Percentiles rank a stretch among this genome's conserved stretches.
These are phyloP conservation scores for Penicillium hordei DNA, from an alignment of 2,329 filamentous ascomycete genomes.

Conservation along the genomic window DNA sequence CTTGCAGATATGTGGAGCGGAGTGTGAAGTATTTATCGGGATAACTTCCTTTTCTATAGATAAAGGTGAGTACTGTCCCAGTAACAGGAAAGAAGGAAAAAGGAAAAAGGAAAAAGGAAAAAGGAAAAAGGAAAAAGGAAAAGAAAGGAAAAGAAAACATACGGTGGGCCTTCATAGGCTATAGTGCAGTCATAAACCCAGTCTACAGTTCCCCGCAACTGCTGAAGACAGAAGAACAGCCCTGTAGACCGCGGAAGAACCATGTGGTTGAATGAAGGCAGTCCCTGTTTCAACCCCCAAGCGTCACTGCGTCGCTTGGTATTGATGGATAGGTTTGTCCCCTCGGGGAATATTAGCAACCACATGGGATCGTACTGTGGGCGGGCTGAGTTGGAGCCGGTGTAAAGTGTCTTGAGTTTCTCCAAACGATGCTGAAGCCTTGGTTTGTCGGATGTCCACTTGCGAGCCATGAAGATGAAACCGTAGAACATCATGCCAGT, in stretches of 20 bases:
- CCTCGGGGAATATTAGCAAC: constrained; percentile 66
- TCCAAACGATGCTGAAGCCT: constrained; percentile 57
- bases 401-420: constrained; percentile 53
- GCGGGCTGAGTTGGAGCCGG: constrained; percentile 50
- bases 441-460: constrained; percentile 63
- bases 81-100: not conserved
- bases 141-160: constrained; percentile 50
- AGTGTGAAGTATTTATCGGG: constrained; percentile 92
- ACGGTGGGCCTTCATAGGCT: constrained; percentile 91
- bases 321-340: constrained; percentile 60
- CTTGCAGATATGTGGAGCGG: constrained; percentile 82
- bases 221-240: constrained; percentile 60
- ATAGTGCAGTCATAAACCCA: constrained; percentile 79
- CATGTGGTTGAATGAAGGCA: constrained; percentile 59
- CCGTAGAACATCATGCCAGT: constrained; percentile 66
- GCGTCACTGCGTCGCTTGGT: constrained; percentile 57
- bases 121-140: not conserved
- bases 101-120: constrained; percentile 28
- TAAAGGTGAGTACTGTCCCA: not conserved
- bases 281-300: constrained; percentile 58
- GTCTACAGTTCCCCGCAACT: constrained; percentile 59
- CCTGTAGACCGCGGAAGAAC: constrained; percentile 63
- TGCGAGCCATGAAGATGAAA: constrained; percentile 64
- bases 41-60: constrained; percentile 67
- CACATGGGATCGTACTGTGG: constrained; percentile 62